Conservation (phyloP, 768 basidiomycete genomes). For the Calocybe gangraenosa region DNA sequence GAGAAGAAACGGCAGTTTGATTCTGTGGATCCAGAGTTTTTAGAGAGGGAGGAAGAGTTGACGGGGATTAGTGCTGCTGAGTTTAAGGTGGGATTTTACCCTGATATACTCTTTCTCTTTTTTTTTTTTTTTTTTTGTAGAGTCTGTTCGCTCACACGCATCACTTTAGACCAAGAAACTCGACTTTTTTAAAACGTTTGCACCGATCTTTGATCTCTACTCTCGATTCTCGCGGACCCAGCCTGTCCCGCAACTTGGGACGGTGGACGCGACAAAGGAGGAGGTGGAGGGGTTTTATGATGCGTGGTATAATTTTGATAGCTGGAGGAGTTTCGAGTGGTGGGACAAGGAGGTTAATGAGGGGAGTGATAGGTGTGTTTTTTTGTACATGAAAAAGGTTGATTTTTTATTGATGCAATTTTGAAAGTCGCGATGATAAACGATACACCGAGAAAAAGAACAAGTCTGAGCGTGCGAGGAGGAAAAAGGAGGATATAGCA, state of each 20-base stretch:
- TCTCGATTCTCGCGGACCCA: slow-evolving; percentile 86
- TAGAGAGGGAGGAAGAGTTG: slow-evolving; percentile 71
- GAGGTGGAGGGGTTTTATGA: slow-evolving; percentile 94
- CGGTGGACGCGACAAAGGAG: slow-evolving; percentile 65
- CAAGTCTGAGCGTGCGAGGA: slow-evolving; percentile 90
- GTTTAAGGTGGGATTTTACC: slow-evolving; percentile 39
- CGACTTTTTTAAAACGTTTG: slow-evolving; percentile 70
- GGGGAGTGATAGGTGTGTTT: slow-evolving; percentile 83
- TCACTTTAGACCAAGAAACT: slow-evolving; percentile 39
- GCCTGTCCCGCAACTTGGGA: slow-evolving; percentile 82
- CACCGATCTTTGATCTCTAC: slow-evolving; percentile 85
- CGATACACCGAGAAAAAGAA: slow-evolving; percentile 99
- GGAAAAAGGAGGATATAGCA: slow-evolving; percentile 97
- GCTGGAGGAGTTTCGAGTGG: slow-evolving; percentile 97
- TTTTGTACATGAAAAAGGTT: neutral
- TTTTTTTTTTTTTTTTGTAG: no score
- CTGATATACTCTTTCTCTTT: no score
- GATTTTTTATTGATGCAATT: no score
- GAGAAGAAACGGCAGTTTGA: slow-evolving; percentile 95
- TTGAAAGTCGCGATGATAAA: slow-evolving; percentile 99
- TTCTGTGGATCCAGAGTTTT: slow-evolving; percentile 81
- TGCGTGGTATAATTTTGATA: slow-evolving; percentile 99
- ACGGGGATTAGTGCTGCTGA: slow-evolving; percentile 53
- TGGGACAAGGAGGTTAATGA: slow-evolving; percentile 98
- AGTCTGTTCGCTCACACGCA: neutral